phyloP scores from a whole-genome alignment of 148 eudicot genomes.

The Simmondsia chinensis region DNA sequence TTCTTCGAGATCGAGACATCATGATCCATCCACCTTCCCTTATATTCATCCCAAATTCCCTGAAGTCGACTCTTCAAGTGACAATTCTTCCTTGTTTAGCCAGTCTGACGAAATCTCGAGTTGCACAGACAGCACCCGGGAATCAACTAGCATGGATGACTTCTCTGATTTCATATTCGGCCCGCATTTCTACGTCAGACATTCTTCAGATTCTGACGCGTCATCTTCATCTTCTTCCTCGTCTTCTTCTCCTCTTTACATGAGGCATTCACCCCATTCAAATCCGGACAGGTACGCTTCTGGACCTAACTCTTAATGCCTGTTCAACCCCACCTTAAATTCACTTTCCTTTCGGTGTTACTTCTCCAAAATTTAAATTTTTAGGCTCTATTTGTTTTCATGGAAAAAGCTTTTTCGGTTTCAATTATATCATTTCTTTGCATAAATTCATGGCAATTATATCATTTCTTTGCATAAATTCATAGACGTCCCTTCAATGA shows the following conservation, averaged over 20 bases:
- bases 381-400: too few species aligned
- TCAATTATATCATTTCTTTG: too few species aligned
- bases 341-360: too few species aligned
- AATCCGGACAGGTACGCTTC: conserved; percentile 34
- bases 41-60: conserved; percentile 5
- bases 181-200: conserved; percentile 5
- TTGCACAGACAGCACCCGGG: conserved; percentile 43
- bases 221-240: conserved; percentile 49
- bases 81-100: conserved; percentile 43
- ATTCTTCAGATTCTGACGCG: conserved; percentile 38
- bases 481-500: not conserved
- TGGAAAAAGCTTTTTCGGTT: too few species aligned
- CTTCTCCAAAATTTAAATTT: too few species aligned
- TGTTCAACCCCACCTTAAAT: not conserved
- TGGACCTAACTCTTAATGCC: conserved; percentile 4
- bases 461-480: too few species aligned
- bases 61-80: conserved; percentile 55
- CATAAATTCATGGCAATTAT: too few species aligned
- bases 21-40: conserved; percentile 7
- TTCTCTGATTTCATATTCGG: conserved; percentile 30
- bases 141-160: conserved; percentile 43
- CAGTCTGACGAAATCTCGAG: conserved; percentile 44
- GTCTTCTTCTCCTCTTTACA: conserved; percentile 32
- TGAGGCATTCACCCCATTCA: conserved; percentile 36
- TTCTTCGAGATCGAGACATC: conserved; percentile 11